A percentile compares a stretch with the other conserved stretches of the same genome.
phyloP scores from a whole-genome alignment of 176 grass and related monocot genomes.

The Tuctoria greenei region DNA sequence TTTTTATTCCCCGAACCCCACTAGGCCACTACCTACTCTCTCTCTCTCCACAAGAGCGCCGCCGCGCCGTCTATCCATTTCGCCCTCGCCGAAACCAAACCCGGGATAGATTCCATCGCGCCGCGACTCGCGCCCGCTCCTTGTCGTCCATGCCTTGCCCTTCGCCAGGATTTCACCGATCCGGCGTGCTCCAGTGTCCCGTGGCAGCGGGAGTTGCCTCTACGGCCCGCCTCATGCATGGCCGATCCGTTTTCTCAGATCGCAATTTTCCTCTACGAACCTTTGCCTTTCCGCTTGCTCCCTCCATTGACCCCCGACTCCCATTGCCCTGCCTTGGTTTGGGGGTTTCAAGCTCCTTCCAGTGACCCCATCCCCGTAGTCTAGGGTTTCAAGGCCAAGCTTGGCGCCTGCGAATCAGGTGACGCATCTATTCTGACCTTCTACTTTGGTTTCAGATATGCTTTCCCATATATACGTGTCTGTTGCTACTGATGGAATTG shows the following conservation, averaged over 20 bases:
- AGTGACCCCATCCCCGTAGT: background rate
- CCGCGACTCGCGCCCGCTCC: background rate
- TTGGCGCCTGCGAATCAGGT: constrained; percentile 32
- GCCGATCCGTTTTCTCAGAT: too few species aligned
- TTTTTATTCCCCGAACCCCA: constrained; percentile 33
- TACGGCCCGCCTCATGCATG: too few species aligned
- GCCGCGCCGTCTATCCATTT: background rate
- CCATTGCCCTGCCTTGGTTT: background rate
- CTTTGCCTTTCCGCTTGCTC: too few species aligned
- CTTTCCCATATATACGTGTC: too few species aligned
- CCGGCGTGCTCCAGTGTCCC: background rate
- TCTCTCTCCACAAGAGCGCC: constrained; percentile 22
- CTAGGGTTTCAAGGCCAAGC: constrained; percentile 44
- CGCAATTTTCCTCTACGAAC: too few species aligned
- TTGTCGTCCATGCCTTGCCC: background rate
- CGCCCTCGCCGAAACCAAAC: constrained; percentile 28
- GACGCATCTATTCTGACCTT: constrained; percentile 4
- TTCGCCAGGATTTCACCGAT: constrained; percentile 9
- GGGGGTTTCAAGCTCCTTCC: background rate
- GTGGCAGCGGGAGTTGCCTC: background rate
- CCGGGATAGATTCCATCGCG: constrained; percentile 1
- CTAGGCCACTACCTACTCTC: background rate
- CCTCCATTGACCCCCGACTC: too few species aligned
- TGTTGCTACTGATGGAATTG: background rate
- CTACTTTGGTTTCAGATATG: background rate